Evolutionary conservation across 2,329 filamentous ascomycete species (phyloP).

Genomic region (Podosphaera fusca): DNA sequence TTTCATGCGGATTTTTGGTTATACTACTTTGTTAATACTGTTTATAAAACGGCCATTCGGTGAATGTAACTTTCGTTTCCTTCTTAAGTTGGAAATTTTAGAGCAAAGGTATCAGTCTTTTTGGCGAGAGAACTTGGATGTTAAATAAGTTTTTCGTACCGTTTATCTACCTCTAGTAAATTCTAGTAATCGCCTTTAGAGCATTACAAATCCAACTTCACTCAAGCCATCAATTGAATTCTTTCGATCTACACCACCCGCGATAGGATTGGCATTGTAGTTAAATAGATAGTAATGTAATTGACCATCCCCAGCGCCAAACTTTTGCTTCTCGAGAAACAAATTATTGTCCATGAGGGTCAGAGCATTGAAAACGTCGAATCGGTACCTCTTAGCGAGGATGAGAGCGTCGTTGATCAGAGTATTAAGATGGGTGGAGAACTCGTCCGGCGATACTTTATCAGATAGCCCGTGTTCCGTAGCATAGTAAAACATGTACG

Average conservation of each 20-base stretch:
- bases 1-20: background rate
- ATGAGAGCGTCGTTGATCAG: conserved; percentile 72
- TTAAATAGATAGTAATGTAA: conserved; percentile 97
- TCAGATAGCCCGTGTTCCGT: conserved; percentile 33
- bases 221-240: conserved; percentile 64
- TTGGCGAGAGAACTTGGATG: background rate
- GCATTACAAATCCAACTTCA: conserved; percentile 75
- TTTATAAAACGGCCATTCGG: background rate
- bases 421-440: conserved; percentile 60
- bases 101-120: background rate
- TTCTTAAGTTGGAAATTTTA: background rate
- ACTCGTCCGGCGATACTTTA: conserved; percentile 28
- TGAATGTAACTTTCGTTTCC: background rate
- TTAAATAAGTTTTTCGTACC: background rate
- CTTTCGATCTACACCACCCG: conserved; percentile 59
- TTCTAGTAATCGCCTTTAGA: conserved; percentile 19
- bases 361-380: conserved; percentile 93
- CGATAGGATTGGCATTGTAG: conserved; percentile 69
- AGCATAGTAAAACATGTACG: conserved; percentile 95
- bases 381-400: conserved; percentile 58
- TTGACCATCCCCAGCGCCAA: conserved; percentile 81
- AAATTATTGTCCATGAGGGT: conserved; percentile 84
- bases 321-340: conserved; percentile 85
- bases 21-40: background rate
- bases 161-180: background rate